A percentile compares a stretch with the other conserved stretches of the same genome.
Conservation (phyloP, 2,329 filamentous ascomycete genomes). For the Fusarium humuli region DNA sequence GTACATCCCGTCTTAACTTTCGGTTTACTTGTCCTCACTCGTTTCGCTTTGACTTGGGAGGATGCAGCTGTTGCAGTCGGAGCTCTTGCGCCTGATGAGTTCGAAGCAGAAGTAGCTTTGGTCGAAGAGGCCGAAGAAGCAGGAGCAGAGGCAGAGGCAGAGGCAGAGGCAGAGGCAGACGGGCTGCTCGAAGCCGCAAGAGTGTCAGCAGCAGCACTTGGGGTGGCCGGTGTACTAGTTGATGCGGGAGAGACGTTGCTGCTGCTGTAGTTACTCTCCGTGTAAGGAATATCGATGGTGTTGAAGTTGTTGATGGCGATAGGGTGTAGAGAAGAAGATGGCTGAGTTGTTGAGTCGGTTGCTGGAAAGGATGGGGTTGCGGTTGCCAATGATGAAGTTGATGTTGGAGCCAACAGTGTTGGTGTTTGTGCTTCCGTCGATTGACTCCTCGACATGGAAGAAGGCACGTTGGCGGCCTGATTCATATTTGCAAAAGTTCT, state of each 20-base stretch:
- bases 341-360: constrained; percentile 15
- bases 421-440: constrained; percentile 7
- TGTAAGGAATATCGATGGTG: constrained; percentile 23
- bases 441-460: constrained; percentile 20
- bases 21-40: constrained; percentile 65
- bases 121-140: constrained; percentile 3
- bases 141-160: constrained; percentile 16
- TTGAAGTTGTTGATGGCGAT: constrained; percentile 11
- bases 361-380: constrained; percentile 11
- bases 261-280: constrained; percentile 34
- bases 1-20: constrained; percentile 75
- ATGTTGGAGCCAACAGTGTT: not conserved
- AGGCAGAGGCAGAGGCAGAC: not conserved
- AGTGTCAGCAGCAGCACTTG: constrained; percentile 9
- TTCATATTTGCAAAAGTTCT: constrained; percentile 13
- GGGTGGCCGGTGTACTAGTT: constrained; percentile 33
- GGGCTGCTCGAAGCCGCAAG: constrained; percentile 11
- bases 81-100: constrained; percentile 11
- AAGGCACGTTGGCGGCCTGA: constrained; percentile 11
- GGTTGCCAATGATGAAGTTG: not conserved
- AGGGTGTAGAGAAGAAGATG: constrained; percentile 14
- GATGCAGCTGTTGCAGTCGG: constrained; percentile 13
- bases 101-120: constrained; percentile 8
- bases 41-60: constrained; percentile 49
- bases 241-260: constrained; percentile 37